Conservation (phyloP, 73 alveolate genomes). For the Tetrahymena malaccensis region DNA sequence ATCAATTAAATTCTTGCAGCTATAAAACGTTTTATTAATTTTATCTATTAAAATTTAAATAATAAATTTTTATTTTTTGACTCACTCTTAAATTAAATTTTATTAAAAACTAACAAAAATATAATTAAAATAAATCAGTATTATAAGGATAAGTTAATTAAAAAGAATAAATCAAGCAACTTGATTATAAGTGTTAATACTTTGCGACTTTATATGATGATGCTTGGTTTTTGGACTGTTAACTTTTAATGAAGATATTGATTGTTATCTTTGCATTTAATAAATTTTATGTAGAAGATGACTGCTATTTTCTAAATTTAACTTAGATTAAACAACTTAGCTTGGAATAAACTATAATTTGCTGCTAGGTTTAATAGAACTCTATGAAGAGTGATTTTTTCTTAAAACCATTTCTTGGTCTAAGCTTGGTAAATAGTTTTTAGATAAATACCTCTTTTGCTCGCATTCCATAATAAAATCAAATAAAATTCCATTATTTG, state of each 20-base stretch:
- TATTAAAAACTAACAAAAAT: too few relatives aligned
- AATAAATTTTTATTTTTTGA: too few relatives aligned
- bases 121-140: too few relatives aligned
- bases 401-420: neutral
- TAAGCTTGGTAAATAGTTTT: neutral
- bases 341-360: neutral
- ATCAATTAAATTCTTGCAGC: too few relatives aligned
- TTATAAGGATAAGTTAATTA: too few relatives aligned
- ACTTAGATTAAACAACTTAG: too few relatives aligned
- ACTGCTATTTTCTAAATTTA: neutral
- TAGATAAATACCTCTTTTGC: neutral
- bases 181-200: neutral
- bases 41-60: too few relatives aligned
- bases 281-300: neutral
- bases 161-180: neutral
- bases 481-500: neutral
- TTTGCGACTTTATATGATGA: neutral
- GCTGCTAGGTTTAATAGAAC: neutral
- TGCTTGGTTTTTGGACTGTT: neutral
- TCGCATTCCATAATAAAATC: neutral
- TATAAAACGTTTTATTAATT: too few relatives aligned
- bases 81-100: too few relatives aligned
- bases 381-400: neutral
- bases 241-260: neutral
- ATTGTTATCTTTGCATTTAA: neutral